These are phyloP conservation scores for Rutstroemia sp. DNA, from an alignment of 2,329 filamentous ascomycete species.

Conservation along the genomic window DNA sequence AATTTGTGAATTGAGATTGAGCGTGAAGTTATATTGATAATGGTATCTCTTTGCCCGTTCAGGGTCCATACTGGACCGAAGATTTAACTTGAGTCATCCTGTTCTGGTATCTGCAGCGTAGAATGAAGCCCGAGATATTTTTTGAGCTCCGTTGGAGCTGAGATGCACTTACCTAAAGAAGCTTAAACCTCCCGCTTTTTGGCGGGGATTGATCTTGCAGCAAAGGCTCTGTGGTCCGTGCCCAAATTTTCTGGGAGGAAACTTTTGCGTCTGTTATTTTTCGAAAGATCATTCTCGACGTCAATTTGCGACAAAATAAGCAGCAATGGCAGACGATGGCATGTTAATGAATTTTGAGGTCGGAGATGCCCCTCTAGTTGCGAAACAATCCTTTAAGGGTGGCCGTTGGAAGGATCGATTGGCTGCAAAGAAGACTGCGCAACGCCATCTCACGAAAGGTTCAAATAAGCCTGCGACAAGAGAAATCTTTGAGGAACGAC, in stretches of 20 bases:
- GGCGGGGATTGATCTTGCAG: not conserved
- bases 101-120: constrained; percentile 28
- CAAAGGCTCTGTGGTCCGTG: not conserved
- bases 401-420: constrained; percentile 90
- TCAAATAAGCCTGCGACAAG: constrained; percentile 15
- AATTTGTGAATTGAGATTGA: not conserved
- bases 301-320: constrained; percentile 4
- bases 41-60: constrained; percentile 9
- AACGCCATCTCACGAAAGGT: constrained; percentile 39
- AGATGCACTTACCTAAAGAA: not conserved
- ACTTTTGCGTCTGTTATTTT: constrained; percentile 16
- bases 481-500: constrained; percentile 25
- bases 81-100: constrained; percentile 20
- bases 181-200: constrained; percentile 18
- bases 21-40: not conserved
- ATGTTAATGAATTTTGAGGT: constrained; percentile 91
- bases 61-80: constrained; percentile 22
- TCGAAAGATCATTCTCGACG: not conserved
- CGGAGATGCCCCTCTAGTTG: constrained; percentile 55
- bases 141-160: constrained; percentile 2
- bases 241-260: constrained; percentile 8
- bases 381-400: constrained; percentile 65
- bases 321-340: constrained; percentile 81
- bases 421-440: constrained; percentile 64
- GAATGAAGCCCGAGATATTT: constrained; percentile 22